phyloP scores from a whole-genome alignment of 2,329 filamentous ascomycete genomes.

The Tolypocladium pustulatum region DNA sequence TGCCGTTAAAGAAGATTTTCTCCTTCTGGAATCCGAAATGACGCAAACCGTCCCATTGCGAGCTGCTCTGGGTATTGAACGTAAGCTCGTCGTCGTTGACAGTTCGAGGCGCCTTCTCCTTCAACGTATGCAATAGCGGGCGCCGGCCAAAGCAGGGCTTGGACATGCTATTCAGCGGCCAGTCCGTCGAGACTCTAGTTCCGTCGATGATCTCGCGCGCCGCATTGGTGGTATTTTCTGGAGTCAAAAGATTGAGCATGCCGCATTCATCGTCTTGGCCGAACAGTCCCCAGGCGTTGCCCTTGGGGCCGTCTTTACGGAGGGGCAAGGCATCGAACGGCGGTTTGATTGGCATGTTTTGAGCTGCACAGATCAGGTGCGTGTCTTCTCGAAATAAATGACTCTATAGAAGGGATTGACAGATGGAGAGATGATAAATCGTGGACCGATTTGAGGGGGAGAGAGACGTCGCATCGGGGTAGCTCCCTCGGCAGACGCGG shows the following conservation, averaged over 20 bases:
- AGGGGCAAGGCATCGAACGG: conserved; percentile 37
- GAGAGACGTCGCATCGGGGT: neutral
- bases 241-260: conserved; percentile 43
- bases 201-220: conserved; percentile 19
- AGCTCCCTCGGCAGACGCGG: neutral
- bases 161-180: conserved; percentile 20
- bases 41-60: conserved; percentile 28
- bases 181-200: conserved; percentile 20
- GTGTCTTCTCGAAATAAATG: too few species aligned
- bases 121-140: conserved; percentile 17
- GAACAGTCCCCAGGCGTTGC: conserved; percentile 47
- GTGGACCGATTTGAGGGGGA: neutral
- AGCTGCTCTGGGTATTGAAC: conserved; percentile 26
- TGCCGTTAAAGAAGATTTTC: conserved; percentile 20
- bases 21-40: conserved; percentile 28
- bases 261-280: conserved; percentile 40
- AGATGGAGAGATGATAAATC: neutral
- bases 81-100: conserved; percentile 22
- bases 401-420: neutral
- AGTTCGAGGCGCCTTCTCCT: conserved; percentile 14
- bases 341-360: conserved; percentile 6
- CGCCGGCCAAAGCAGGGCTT: conserved; percentile 22
- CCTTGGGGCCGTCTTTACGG: conserved; percentile 34
- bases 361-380: neutral
- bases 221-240: conserved; percentile 12